Conservation (phyloP, 129 eudicot species). For the Artemisia tridentata region DNA sequence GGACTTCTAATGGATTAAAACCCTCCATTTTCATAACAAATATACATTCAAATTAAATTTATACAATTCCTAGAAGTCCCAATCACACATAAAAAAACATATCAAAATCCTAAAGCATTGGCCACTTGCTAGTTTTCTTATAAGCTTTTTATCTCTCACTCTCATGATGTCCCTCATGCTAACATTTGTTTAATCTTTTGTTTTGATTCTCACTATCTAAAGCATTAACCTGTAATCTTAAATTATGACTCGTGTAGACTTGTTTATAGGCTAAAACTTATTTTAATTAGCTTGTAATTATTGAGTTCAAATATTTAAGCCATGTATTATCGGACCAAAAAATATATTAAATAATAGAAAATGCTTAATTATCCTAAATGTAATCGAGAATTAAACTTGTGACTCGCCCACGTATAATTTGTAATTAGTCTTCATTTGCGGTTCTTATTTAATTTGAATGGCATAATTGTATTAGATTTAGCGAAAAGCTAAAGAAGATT, state of each 20-base stretch:
- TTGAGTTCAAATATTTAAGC: too few species aligned
- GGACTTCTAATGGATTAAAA: not conserved
- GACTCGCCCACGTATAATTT: too few species aligned
- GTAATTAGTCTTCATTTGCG: too few species aligned
- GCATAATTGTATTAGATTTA: too few species aligned
- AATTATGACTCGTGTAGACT: not conserved
- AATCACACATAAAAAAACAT: constrained; percentile 13
- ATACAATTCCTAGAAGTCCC: constrained; percentile 16
- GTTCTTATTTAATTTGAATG: too few species aligned
- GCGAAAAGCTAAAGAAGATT: too few species aligned
- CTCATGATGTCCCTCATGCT: constrained; percentile 32
- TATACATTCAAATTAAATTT: not conserved
- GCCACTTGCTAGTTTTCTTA: constrained; percentile 18
- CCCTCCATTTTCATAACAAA: constrained; percentile 15
- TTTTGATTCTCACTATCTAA: constrained; percentile 10
- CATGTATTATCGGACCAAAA: too few species aligned
- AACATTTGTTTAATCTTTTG: constrained; percentile 2
- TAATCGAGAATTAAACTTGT: too few species aligned
- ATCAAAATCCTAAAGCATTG: constrained; percentile 21
- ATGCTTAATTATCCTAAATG: too few species aligned
- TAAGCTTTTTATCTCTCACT: constrained; percentile 21
- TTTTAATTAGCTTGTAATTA: too few species aligned
- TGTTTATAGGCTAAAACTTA: not conserved
- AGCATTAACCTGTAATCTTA: not conserved
- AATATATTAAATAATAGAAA: too few species aligned